These are phyloP conservation scores for Polytolypa hystricis DNA, from an alignment of 2,329 filamentous ascomycete species.

Conservation along the genomic window DNA sequence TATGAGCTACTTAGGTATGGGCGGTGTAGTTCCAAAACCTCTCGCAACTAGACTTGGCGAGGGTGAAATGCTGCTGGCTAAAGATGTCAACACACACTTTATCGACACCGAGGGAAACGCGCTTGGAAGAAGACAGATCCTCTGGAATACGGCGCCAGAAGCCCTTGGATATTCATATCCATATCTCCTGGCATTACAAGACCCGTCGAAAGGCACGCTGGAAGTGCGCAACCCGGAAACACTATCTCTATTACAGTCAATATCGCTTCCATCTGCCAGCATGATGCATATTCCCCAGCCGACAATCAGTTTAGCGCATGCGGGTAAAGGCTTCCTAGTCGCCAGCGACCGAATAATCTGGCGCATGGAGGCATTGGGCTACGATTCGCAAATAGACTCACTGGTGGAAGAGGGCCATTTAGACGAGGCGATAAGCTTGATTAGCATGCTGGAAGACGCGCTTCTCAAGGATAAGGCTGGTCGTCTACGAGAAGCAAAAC, in stretches of 20 bases:
- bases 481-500: slow-evolving; percentile 74
- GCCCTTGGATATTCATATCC: slow-evolving; percentile 94
- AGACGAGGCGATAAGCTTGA: slow-evolving; percentile 84
- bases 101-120: slow-evolving; percentile 74
- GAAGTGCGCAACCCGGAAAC: slow-evolving; percentile 92
- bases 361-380: slow-evolving; percentile 90
- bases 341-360: slow-evolving; percentile 84
- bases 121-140: slow-evolving; percentile 75
- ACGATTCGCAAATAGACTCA: slow-evolving; percentile 78
- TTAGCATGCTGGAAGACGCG: slow-evolving; percentile 86
- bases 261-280: slow-evolving; percentile 68
- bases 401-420: slow-evolving; percentile 62
- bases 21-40: slow-evolving; percentile 81
- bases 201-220: slow-evolving; percentile 68
- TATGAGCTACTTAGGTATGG: slow-evolving; percentile 95
- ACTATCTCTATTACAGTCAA: slow-evolving; percentile 74
- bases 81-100: slow-evolving; percentile 92
- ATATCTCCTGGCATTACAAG: slow-evolving; percentile 78
- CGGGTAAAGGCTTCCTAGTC: slow-evolving; percentile 89
- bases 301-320: slow-evolving; percentile 87
- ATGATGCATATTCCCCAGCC: slow-evolving; percentile 86
- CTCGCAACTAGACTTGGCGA: slow-evolving; percentile 72
- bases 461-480: slow-evolving; percentile 71
- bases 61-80: slow-evolving; percentile 83
- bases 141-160: slow-evolving; percentile 80